Evolutionary conservation across 2,329 filamentous ascomycete genomes (phyloP), one percentile per base, ranked within the genome.

Genomic region (Microdochium paspali): DNA sequence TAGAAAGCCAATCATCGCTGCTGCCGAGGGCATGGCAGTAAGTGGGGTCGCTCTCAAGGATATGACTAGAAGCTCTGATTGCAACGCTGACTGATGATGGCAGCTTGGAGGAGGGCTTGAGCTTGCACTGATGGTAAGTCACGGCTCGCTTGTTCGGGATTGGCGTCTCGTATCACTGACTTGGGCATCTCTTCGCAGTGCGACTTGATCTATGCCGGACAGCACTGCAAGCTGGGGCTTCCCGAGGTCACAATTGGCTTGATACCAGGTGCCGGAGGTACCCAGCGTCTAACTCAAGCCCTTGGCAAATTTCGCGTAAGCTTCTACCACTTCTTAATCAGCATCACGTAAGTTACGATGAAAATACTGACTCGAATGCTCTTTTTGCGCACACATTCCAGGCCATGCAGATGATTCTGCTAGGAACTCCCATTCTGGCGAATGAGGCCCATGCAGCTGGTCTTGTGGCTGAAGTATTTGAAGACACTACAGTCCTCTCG

Each of bases 91-190:
- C 10, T 7, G 24, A 18, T 47, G n/a, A 44, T 40, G 13, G 30
- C 21, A 72, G 71, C 65, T 76, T 25, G 72, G 72, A 25, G 72
- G 73, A 13, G 73, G 73, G 4, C 76, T 73, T 46, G 73, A 76
- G 49, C 56, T 76, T 39, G 71, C 71, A 3, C 60, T 76, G 25
- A 67, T 68, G 54, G 69, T 72, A 56, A 51, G 58, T 46, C 24
- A 10, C 24, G 21, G 23, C 32, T 32, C 23, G 10, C 10, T 26
- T 24, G 39, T 2, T 18, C 26, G 12, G 10, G 35, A 21, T 25
- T 24, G 24, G 44, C 18, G 20, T 20, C 32, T 30, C 10, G 25
- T 13, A 44, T 35, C 23, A 15, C 5, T 46, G 10, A 40, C 10
- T 26, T 28, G 44, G 46, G 23, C 31, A 44, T 48, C 35, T 47